Conservation (phyloP, 2,329 filamentous ascomycete genomes). For the Byssothecium circinans region DNA sequence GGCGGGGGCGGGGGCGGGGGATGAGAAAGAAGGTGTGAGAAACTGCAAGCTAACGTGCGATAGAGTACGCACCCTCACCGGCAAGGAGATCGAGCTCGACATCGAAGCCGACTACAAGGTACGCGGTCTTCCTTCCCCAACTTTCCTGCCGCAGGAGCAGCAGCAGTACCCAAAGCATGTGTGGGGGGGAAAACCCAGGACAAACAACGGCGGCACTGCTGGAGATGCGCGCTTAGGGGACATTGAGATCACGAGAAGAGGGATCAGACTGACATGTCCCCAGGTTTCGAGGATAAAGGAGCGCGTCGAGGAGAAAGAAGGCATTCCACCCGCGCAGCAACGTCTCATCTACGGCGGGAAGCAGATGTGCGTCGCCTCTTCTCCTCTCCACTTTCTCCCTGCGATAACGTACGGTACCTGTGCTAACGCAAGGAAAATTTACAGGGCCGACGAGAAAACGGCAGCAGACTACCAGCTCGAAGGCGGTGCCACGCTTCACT, state of each 20-base stretch:
- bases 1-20: neutral
- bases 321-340: slow-evolving; percentile 95
- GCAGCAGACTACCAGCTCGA: slow-evolving; percentile 88
- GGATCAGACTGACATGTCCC: slow-evolving; percentile 13
- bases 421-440: slow-evolving; percentile 8
- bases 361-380: slow-evolving; percentile 72
- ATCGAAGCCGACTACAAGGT: slow-evolving; percentile 95
- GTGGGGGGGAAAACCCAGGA: no score
- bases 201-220: no score
- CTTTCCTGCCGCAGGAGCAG: neutral
- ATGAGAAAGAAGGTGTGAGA: neutral
- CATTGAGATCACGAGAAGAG: no score
- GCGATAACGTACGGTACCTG: no score
- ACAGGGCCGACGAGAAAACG: slow-evolving; percentile 91
- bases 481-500: slow-evolving; percentile 88
- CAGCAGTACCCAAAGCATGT: no score
- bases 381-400: neutral
- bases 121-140: slow-evolving; percentile 20
- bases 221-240: no score
- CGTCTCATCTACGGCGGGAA: slow-evolving; percentile 95
- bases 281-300: slow-evolving; percentile 97
- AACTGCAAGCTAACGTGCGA: slow-evolving; percentile 12
- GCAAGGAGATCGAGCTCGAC: slow-evolving; percentile 98
- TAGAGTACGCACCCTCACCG: slow-evolving; percentile 95
- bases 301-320: slow-evolving; percentile 98